Evolutionary conservation across 2,329 filamentous ascomycete genomes (phyloP), one percentile per base, ranked within the genome.

Genomic region (Xylaria sp.): DNA sequence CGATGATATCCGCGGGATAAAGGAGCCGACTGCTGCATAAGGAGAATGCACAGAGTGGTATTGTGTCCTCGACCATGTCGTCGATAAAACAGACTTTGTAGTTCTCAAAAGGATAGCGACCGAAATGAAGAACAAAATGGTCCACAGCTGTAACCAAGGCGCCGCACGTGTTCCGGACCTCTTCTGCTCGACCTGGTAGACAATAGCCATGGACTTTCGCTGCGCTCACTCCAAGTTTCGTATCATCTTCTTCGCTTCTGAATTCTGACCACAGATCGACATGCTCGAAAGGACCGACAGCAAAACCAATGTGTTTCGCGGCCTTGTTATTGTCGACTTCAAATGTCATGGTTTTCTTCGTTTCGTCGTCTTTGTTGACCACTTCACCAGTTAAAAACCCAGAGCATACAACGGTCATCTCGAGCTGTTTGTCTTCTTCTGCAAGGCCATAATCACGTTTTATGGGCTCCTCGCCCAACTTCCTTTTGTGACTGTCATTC

Each of bases 31-130:
- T 94, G 79, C 92, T 98, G 77, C 93, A 93, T 31, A 99, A 86
- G 0, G 93, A 90, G 68, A 99, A 83, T 0, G 91, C 94, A 33
- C 93, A 93, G 8, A 92, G 86, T 17, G 93, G 86, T 19, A 90
- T 82, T 1, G 90, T 90, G 60, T 97, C 90, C 29, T 86, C 82
- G 1, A 89, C 79, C 74, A 95, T 85, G 74, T 99, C 95, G 69
- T 99, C 95, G 17, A 99, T 88, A 70, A 99, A 99, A 68, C 92
- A 93, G 56, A 98, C 79, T 72, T 96, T 96, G 81, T 96, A 98
- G 72, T 90, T 93, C 27, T 91, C 86, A 74, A 95, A 98, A 0
- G 95, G 93, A 73, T 96, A 99, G 21, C 90, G 89, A 25, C 93
- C 92, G 74, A 94, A 98, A 3, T 88, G 91, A 65, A 94, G 86